Evolutionary conservation across 106 monocot genomes (phyloP).

Genomic region (Dendrobium chrysotoxum): DNA sequence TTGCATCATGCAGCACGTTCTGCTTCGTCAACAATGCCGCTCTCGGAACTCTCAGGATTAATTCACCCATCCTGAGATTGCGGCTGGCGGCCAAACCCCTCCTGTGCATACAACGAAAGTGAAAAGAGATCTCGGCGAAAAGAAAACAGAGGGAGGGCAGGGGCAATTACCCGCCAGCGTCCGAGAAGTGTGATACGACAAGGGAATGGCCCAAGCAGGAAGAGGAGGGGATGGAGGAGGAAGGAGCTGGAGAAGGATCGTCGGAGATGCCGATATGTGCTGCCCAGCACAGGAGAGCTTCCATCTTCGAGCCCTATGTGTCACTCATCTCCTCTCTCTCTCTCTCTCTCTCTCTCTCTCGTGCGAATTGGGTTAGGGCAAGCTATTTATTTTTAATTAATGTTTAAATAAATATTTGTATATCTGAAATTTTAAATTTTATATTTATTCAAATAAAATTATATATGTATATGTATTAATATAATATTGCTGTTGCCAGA

Average conservation of each 20-base stretch:
- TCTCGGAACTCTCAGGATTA: conserved; percentile 66
- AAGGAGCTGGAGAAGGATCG: conserved; percentile 4
- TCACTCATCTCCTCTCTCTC: neutral
- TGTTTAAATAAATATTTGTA: no score
- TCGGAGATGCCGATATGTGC: conserved; percentile 71
- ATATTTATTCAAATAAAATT: no score
- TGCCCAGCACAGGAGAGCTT: conserved; percentile 65
- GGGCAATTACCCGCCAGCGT: conserved; percentile 66
- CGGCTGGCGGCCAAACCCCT: conserved; percentile 75
- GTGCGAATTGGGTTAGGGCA: no score
- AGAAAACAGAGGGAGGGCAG: neutral
- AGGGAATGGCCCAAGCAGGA: conserved; percentile 67
- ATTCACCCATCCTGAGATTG: conserved; percentile 54
- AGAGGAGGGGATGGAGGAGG: conserved; percentile 8
- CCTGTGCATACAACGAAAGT: conserved; percentile 16
- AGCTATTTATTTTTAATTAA: no score
- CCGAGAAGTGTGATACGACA: conserved; percentile 50
- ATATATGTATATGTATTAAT: no score
- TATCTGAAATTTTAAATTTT: no score
- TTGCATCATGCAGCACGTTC: conserved; percentile 44
- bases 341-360: neutral
- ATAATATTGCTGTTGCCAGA: no score
- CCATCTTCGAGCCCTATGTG: conserved; percentile 12
- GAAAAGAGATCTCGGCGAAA: neutral
- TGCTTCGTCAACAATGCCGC: conserved; percentile 63